These are phyloP conservation scores for Hypoxylon sp. DNA, from an alignment of 2,329 filamentous ascomycete genomes.

Conservation along the genomic window DNA sequence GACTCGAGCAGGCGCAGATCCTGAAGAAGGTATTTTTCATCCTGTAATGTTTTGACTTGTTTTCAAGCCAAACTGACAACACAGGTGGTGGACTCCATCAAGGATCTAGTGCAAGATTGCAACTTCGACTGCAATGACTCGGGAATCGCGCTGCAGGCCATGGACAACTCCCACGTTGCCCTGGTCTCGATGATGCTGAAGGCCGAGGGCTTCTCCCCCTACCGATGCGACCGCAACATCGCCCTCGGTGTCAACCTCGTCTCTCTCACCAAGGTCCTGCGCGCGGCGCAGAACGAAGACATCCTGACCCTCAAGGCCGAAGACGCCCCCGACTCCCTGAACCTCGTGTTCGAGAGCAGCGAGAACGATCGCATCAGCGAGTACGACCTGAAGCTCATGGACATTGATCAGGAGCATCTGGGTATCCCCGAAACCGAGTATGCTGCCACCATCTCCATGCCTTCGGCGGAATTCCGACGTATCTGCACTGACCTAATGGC, in stretches of 20 bases:
- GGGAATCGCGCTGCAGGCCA: constrained; percentile 96
- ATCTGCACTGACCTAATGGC: constrained; percentile 93
- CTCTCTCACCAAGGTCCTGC: constrained; percentile 96
- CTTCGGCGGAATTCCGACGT: constrained; percentile 88
- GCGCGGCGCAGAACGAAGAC: constrained; percentile 93
- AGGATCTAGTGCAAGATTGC: constrained; percentile 99
- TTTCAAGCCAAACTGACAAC: constrained; percentile 38
- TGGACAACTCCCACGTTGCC: constrained; percentile 99
- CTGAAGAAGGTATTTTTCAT: constrained; percentile 84
- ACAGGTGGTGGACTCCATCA: constrained; percentile 98
- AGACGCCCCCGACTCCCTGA: constrained; percentile 94
- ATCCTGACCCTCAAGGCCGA: constrained; percentile 96
- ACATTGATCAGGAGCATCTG: constrained; percentile 99
- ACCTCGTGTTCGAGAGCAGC: constrained; percentile 92
- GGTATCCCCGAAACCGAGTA: constrained; percentile 99
- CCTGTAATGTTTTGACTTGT: neutral
- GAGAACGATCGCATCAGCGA: constrained; percentile 93
- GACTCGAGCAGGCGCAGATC: constrained; percentile 90
- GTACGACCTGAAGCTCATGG: constrained; percentile 99
- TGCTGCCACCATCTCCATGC: constrained; percentile 89
- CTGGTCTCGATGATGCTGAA: constrained; percentile 99
- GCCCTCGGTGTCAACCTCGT: constrained; percentile 96
- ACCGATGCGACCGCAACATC: constrained; percentile 98
- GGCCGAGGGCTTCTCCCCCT: constrained; percentile 92
- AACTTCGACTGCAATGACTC: constrained; percentile 99